Evolutionary conservation across 2,329 filamentous ascomycete genomes (phyloP), one percentile per base, ranked within the genome.

Genomic region (Acrodontium crateriforme): DNA sequence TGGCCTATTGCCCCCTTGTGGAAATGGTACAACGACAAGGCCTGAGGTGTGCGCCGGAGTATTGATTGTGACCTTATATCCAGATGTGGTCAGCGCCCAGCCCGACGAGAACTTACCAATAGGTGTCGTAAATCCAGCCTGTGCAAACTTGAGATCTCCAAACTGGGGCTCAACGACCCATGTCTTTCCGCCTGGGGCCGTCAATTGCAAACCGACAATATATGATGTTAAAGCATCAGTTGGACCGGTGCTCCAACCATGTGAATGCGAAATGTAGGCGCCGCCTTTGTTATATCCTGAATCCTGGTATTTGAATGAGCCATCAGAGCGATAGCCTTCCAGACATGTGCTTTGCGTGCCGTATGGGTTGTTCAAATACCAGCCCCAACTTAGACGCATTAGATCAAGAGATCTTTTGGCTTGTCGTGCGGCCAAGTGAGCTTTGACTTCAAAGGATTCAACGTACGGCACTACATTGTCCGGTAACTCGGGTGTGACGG

Each of bases 221-320:
- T 54, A 63, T 30, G 60, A 55, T 4, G 56, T 61, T 32, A 62
- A 41, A 4, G 57, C 54, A 5, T 48, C 54, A 2, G 56, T 60
- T 1, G 58, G 58, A 6, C 57, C 56, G 1, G 34, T 37, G 17
- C 38, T 39, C 49, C 47, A 52, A 11, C 48, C 48, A 28, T 52
- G 48, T 7, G 44, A 25, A 29, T 52, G 47, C 3, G 30, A 37
- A 3, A 47, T 36, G 28, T 51, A 51, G 3, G 36, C 29, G 3
- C 38, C 25, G 30, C 49, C 45, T 25, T 50, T 46, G 18, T 28
- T 24, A 21, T 49, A 49, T 2, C 42, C 42, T 11, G 36, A 38
- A 20, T 42, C 43, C 9, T 42, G 25, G 41, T 76, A 77, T 2
- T 62, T 66, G 37, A 69, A 77, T 0, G 55, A 63, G 9, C 56